Evolutionary conservation across 768 basidiomycete genomes (phyloP), one percentile per base, ranked within the genome.

Genomic region (Lactarius vividus): DNA sequence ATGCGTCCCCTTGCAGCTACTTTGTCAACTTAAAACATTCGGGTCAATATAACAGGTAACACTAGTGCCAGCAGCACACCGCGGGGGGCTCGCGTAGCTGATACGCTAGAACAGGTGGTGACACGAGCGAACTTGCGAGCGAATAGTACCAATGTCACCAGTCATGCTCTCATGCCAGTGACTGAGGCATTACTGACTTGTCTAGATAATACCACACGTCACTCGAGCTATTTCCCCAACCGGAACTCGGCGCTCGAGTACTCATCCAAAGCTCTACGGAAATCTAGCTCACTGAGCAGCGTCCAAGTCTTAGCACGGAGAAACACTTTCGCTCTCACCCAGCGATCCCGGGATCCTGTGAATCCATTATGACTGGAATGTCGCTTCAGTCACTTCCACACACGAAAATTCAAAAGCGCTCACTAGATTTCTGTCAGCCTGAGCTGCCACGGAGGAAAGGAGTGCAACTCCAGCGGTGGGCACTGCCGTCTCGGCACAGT

Each of bases 401-500:
- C 6, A n/a, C 29, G 2, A 37, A 7, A 18, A 56, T 62, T 11
- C 44, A 42, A 57, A 39, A 28, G 55, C 13, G 77, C 88, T 76
- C 73, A 92, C 92, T 86, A 82, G 66, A 94, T 86, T 74, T 94
- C 92, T 54, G 89, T 90, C 49, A 94, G 77, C 62, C 87, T 80
- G n/a, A 87, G 84, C 71, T 94, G 92, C 91, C 92, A 94, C 18
- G 92, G 92, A 20, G 92, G 92, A 71, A 88, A 92, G 5, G 88
- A 88, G 69, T 88, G 77, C 26, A 92, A 77, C 73, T 92, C 89
- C 59, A 88, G 75, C 1, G 88, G 85, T 28, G 77, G 71, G 44
- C 72, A 73, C 42, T 77, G 74, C 42, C 74, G 74, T 57, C 71
- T 75, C 15, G 76, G 73, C 2, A 79, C 76, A 37, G 77, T 77